A percentile compares a stretch with the other conserved stretches of the same genome.
Conservation (phyloP, 306 rosid genomes). For the Hippophae rhamnoides region DNA sequence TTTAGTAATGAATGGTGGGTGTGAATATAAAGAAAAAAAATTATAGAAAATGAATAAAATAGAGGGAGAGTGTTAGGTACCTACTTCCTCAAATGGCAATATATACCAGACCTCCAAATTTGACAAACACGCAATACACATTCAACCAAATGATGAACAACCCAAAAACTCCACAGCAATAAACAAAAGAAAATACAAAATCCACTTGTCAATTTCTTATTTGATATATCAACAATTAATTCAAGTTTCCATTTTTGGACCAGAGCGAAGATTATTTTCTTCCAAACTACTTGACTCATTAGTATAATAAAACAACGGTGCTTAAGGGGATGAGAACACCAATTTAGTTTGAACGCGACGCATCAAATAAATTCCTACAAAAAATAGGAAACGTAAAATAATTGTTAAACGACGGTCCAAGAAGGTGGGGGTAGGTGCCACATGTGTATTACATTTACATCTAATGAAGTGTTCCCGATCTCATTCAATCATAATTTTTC, state of each 20-base stretch:
- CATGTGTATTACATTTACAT: constrained; percentile 15
- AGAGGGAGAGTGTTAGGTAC: no score
- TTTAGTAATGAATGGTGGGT: no score
- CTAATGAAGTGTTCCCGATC: constrained; percentile 11
- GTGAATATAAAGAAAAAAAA: no score
- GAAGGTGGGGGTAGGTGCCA: constrained; percentile 29
- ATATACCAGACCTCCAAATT: no score
- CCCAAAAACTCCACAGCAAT: neutral
- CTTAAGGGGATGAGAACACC: neutral
- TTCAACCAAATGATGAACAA: no score
- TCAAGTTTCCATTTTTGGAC: constrained; percentile 8
- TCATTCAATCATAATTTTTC: neutral
- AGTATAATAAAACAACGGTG: neutral
- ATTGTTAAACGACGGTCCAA: constrained; percentile 22
- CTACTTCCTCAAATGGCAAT: no score
- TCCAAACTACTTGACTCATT: no score
- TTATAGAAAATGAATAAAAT: no score
- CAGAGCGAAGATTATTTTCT: neutral
- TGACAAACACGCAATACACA: no score
- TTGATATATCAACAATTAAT: neutral
- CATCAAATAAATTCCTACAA: neutral
- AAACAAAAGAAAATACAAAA: neutral
- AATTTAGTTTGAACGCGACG: neutral
- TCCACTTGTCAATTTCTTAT: neutral
- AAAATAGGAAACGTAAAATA: neutral